Evolutionary conservation across 208 protist species (phyloP), one percentile per base, ranked within the genome.

Genomic region (Trypanosoma brucei): DNA sequence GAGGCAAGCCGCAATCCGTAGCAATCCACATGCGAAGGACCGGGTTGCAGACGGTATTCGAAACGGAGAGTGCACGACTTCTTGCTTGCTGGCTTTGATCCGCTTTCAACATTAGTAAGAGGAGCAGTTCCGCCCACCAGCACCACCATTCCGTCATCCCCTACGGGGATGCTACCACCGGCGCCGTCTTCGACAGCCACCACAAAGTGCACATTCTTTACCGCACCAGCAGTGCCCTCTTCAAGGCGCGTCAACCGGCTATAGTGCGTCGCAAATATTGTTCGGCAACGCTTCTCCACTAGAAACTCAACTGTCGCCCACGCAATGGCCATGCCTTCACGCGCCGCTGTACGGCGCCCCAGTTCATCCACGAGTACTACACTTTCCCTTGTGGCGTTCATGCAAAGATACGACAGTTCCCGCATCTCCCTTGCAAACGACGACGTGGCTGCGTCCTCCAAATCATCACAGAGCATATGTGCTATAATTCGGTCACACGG

Each of bases 351-450:
- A 67, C 96, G 92, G n/a, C 98, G 65, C 22, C 98, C 97, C 2
- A 99, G 83, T 75, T 99, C 98, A 71, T 99, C 98, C 9, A 99
- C 62, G 40, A 99, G 86, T 50, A 99, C 97, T 8, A 99, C 68
- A 39, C 92, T 98, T 35, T 84, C 61, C 2, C 38, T 30, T 6
- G 96, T 99, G 2, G 95, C 95, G 42, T 76, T 68, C 67, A 81
- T 66, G 50, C 94, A 77, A 34, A 91, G 3, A 42, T 97, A 79
- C 14, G 89, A 91, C 14, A 84, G 55, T 55, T 89, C 81, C 56
- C 77, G 76, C 60, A 95, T 69, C 67, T 95, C 84, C 31, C 71
- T 74, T 36, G 68, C 68, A 61, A 91, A 91, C 5, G 84, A 79
- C 0, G 86, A 95, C n/a, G 63, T 68, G n/a, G 38, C 61, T 7